phyloP scores from a whole-genome alignment of 176 grass and related monocot species.

The Oryza meridionalis region DNA sequence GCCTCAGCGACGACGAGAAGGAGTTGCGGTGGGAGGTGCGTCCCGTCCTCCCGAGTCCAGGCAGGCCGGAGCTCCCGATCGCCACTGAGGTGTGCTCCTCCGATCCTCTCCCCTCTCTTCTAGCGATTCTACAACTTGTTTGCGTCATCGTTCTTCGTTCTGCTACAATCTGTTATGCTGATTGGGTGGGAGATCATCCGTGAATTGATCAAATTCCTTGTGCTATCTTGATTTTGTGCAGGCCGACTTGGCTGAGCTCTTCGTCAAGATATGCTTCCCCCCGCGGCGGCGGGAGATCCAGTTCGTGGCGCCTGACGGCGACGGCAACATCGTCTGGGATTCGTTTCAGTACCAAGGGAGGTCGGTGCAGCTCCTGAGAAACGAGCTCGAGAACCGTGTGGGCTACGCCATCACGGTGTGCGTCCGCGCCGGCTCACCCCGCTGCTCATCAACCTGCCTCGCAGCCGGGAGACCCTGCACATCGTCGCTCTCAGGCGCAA shows the following conservation, averaged over 20 bases:
- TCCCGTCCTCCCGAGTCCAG: not conserved
- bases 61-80: not conserved
- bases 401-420: slow-evolving; percentile 8
- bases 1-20: not conserved
- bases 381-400: not conserved
- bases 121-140: not conserved
- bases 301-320: not conserved
- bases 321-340: not conserved
- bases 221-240: not conserved
- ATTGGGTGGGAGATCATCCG: not conserved
- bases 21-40: slow-evolving; percentile 12
- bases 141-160: too few species aligned
- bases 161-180: too few species aligned
- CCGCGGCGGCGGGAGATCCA: slow-evolving; percentile 17
- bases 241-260: not conserved
- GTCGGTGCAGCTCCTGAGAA: not conserved
- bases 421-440: slow-evolving; percentile 15
- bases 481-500: not conserved
- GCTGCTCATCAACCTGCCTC: slow-evolving; percentile 35
- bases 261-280: not conserved
- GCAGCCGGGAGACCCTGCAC: slow-evolving; percentile 25
- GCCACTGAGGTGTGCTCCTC: not conserved
- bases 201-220: not conserved
- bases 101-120: not conserved
- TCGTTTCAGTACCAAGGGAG: slow-evolving; percentile 25